Base-by-base conservation (phyloP, 2,329 filamentous ascomycete species). In the Lasiodiplodia gonubiensis region DNA sequence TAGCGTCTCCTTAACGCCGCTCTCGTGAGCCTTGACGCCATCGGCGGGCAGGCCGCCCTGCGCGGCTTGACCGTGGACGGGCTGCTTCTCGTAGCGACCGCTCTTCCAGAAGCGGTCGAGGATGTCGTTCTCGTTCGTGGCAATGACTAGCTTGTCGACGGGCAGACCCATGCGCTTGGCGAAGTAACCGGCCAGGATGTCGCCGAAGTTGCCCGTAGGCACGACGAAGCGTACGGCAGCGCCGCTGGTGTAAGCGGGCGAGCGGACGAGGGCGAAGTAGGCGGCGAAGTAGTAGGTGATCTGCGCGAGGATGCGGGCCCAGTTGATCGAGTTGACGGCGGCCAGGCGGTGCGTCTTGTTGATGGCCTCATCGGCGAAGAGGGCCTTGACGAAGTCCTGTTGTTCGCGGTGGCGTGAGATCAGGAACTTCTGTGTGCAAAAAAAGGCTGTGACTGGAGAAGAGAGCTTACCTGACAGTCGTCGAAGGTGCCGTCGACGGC, bases 81-180 rank as follows among this genome's bases (percentile, higher is more conserved):
- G 83, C 74, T 93, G 86, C 86, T 97, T 98, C 83, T 95, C 92
- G 81, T 98, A 98, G 71, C 86, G 86, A 48, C 94, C 92, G 0
- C 90, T 92, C 82, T 91, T 90, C 92, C 92, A 97, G 86, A 99
- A 99, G 39, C 95, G 89, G 80, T 98, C 88, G 12, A 99, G 87
- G 69, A 98, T 98, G 75, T 98, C 95, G 81, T 99, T 99, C 81
- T 96, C 94, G 79, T 98, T 98, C 63, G 94, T 98, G 0, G 94
- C 93, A 67, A 97, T 90, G 73, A 97, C 89, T 37, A 99, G 88
- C 82, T 94, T 97, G 70, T 95, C 91, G 3, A 90, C 85, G 3
- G 94, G 94, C 3, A 98, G 86, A 67, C 93, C 94, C 93, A 97
- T 97, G 73, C 89, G 86, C 73, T 90, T 90, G 23, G 94, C 94